Percentiles rank a stretch among this genome's conserved stretches.
phyloP scores from a whole-genome alignment of 2,329 filamentous ascomycete genomes.

The Clonostachys byssicola region DNA sequence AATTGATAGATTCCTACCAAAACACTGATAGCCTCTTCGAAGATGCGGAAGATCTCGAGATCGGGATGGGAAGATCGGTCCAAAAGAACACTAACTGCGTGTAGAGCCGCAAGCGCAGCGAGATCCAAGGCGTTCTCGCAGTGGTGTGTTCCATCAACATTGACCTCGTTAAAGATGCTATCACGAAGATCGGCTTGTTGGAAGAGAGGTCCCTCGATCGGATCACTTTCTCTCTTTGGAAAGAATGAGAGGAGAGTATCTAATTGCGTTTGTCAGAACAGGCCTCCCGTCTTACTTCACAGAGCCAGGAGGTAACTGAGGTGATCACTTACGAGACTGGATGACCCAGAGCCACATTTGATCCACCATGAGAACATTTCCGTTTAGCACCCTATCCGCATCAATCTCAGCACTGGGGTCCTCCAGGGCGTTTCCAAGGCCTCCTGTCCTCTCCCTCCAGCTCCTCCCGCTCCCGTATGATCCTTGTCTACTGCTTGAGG shows the following conservation, averaged over 20 bases:
- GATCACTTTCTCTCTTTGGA: constrained; percentile 47
- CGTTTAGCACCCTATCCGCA: constrained; percentile 35
- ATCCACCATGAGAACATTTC: constrained; percentile 63
- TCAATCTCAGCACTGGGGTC: constrained; percentile 20
- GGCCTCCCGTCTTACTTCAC: background rate
- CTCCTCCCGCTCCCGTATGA: constrained; percentile 16
- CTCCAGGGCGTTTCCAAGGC: constrained; percentile 11
- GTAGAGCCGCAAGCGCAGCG: constrained; percentile 56
- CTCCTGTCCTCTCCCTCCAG: constrained; percentile 16
- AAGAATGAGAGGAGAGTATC: constrained; percentile 52
- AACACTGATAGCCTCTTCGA: constrained; percentile 62
- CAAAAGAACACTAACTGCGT: constrained; percentile 58
- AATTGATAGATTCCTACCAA: constrained; percentile 32
- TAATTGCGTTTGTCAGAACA: constrained; percentile 12
- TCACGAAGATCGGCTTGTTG: constrained; percentile 59
- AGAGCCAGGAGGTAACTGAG: background rate
- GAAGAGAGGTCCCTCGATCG: constrained; percentile 49
- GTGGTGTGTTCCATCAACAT: constrained; percentile 57
- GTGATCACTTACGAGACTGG: constrained; percentile 37
- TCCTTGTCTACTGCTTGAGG: constrained; percentile 17
- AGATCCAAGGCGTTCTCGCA: constrained; percentile 60
- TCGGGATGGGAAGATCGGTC: constrained; percentile 57
- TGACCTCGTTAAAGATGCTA: constrained; percentile 62
- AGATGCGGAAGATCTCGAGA: constrained; percentile 60
- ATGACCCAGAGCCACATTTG: constrained; percentile 60